These are phyloP conservation scores for Aureobasidium lini DNA, from an alignment of 2,329 filamentous ascomycete species.

Conservation along the genomic window DNA sequence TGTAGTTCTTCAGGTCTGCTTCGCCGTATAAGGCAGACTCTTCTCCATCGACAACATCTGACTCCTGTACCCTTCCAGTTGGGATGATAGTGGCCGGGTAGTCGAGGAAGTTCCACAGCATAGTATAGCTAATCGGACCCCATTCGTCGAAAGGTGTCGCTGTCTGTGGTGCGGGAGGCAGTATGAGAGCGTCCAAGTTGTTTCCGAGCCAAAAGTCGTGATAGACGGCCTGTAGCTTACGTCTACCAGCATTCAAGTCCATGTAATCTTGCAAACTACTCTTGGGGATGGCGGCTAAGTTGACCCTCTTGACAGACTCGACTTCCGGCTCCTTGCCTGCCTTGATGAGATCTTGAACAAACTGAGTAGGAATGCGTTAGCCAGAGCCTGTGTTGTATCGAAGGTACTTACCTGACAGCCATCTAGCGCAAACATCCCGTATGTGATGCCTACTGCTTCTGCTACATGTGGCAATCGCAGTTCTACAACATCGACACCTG, in stretches of 20 bases:
- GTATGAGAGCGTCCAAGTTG: slow-evolving; percentile 19
- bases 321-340: slow-evolving; percentile 18
- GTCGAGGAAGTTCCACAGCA: slow-evolving; percentile 25
- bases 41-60: slow-evolving; percentile 22
- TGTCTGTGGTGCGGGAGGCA: slow-evolving; percentile 19
- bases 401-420: slow-evolving; percentile 16
- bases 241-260: slow-evolving; percentile 16
- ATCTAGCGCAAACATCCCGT: slow-evolving; percentile 17
- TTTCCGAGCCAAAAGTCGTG: slow-evolving; percentile 19
- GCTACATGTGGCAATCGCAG: slow-evolving; percentile 17
- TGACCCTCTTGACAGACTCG: slow-evolving; percentile 18
- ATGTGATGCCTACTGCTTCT: slow-evolving; percentile 15
- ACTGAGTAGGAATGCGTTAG: slow-evolving; percentile 1
- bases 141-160: slow-evolving; percentile 21
- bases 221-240: slow-evolving; percentile 16
- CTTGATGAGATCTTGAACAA: slow-evolving; percentile 16
- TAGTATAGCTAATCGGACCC: slow-evolving; percentile 44
- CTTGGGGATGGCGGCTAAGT: slow-evolving; percentile 19
- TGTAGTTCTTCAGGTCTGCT: slow-evolving; percentile 41
- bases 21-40: slow-evolving; percentile 23
- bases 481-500: slow-evolving; percentile 17
- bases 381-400: background rate
- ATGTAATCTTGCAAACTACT: slow-evolving; percentile 18
- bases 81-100: slow-evolving; percentile 46
- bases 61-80: slow-evolving; percentile 26